Conservation (phyloP, 2,329 filamentous ascomycete genomes). For the Aspergillus latus region DNA sequence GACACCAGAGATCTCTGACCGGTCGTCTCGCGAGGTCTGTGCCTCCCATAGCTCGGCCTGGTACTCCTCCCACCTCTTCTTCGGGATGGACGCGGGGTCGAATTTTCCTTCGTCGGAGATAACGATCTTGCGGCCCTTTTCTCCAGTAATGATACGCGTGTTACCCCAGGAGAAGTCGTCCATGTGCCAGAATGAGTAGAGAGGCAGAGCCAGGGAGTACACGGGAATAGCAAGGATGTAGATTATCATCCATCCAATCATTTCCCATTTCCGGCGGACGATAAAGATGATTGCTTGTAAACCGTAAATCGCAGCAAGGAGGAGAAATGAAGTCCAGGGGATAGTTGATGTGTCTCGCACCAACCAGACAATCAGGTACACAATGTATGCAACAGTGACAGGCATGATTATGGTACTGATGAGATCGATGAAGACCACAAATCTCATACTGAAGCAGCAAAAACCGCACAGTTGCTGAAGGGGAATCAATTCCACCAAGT, state of each 20-base stretch:
- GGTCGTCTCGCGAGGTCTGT: constrained; percentile 79
- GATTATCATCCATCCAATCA: constrained; percentile 99
- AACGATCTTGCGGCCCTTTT: constrained; percentile 87
- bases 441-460: constrained; percentile 99
- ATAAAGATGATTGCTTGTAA: constrained; percentile 97
- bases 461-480: constrained; percentile 95
- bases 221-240: constrained; percentile 89
- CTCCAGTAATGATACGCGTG: constrained; percentile 93
- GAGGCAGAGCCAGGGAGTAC: constrained; percentile 83
- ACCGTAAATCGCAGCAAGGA: constrained; percentile 95
- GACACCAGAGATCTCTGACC: constrained; percentile 87
- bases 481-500: constrained; percentile 91
- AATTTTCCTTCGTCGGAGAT: constrained; percentile 98
- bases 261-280: constrained; percentile 94
- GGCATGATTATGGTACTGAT: constrained; percentile 90
- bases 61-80: constrained; percentile 99
- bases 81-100: constrained; percentile 85
- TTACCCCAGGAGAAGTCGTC: constrained; percentile 99
- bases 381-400: constrained; percentile 84
- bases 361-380: constrained; percentile 80
- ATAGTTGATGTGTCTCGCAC: constrained; percentile 62
- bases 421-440: constrained; percentile 92
- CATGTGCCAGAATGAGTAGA: constrained; percentile 99
- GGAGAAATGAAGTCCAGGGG: constrained; percentile 81
- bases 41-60: constrained; percentile 97